Base-by-base conservation (phyloP, 768 basidiomycete species). In the Jaapia argillacea region DNA sequence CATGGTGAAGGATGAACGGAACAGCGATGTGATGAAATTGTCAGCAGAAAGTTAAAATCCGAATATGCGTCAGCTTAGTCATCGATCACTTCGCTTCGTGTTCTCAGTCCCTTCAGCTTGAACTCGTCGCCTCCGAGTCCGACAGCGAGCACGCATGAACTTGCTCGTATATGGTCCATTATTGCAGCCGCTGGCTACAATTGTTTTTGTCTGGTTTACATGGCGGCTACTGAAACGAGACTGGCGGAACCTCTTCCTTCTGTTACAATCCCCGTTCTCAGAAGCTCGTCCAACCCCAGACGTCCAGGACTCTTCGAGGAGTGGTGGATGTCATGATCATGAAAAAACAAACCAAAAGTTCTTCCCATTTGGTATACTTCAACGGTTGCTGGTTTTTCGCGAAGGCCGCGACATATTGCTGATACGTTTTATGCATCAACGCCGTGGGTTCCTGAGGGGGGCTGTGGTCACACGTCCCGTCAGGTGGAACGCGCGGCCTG, bases 221-320 rank as follows among this genome's bases (percentile, higher is more conserved):
- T 49, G 38, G 47, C 37, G 36, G 3, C 24, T 52, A 13, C 16
- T 52, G 16, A 10, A 20, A 33, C 35, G 33, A 2, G 18, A 36
- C 5, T 5, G 26, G 24, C 24, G 44, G 33, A 46, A 48, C 16
- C 66, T 38, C 58, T 74, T 23, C 81, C 82, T 14, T 79, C 88
- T 2, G 85, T 88, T 16, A 85, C 80, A 3, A 78, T 98, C 43
- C 65, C 98, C 39, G 96, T 99, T 12, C 71, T 99, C 6, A 96
- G 96, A 6, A 96, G 98, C 65, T n/a, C n/a, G n/a, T n/a, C n/a
- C n/a, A n/a, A n/a, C n/a, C n/a, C n/a, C n/a, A n/a, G n/a, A n/a
- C n/a, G n/a, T n/a, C n/a, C n/a, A n/a, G n/a, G n/a, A n/a, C n/a
- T n/a, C n/a, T n/a, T n/a, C n/a, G n/a, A n/a, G n/a, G n/a, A n/a